A percentile compares a stretch with the other conserved stretches of the same genome.
Conservation (phyloP, 2,329 filamentous ascomycete genomes). For the Paraphaeosphaeria minitans region DNA sequence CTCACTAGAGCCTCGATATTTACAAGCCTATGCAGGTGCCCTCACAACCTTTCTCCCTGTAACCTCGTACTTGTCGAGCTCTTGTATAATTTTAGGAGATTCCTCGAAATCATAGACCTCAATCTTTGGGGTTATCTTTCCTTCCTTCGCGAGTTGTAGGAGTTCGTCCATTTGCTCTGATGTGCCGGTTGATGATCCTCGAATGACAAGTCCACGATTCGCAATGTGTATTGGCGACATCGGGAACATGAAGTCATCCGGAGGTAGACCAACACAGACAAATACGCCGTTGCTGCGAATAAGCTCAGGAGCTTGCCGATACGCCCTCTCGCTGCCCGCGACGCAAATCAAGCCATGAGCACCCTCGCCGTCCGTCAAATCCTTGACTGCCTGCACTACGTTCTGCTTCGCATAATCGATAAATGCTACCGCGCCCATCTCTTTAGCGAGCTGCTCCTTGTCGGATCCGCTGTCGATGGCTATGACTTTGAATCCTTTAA, state of each 20-base stretch:
- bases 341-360: constrained; percentile 55
- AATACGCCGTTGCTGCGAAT: constrained; percentile 54
- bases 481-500: constrained; percentile 82
- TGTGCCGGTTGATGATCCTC: constrained; percentile 54
- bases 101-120: constrained; percentile 45
- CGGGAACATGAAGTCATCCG: constrained; percentile 50
- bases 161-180: constrained; percentile 54
- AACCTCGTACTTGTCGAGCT: constrained; percentile 42
- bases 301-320: constrained; percentile 51
- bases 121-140: constrained; percentile 48
- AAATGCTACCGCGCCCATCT: constrained; percentile 73
- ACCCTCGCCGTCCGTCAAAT: constrained; percentile 50
- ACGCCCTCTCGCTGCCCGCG: constrained; percentile 53
- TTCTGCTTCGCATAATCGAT: constrained; percentile 74
- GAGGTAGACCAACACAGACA: constrained; percentile 55
- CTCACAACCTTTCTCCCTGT: constrained; percentile 45
- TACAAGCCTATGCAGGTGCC: constrained; percentile 23
- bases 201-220: constrained; percentile 52
- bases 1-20: not conserved
- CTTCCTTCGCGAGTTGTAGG: constrained; percentile 50
- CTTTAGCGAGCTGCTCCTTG: constrained; percentile 71
- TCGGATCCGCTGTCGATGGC: constrained; percentile 84
- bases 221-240: constrained; percentile 55
- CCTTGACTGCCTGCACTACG: constrained; percentile 47
- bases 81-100: constrained; percentile 42